A percentile compares a stretch with the other conserved stretches of the same genome.
phyloP scores from a whole-genome alignment of 371 early-diverging fungal genomes.

The Coemansia sp. region DNA sequence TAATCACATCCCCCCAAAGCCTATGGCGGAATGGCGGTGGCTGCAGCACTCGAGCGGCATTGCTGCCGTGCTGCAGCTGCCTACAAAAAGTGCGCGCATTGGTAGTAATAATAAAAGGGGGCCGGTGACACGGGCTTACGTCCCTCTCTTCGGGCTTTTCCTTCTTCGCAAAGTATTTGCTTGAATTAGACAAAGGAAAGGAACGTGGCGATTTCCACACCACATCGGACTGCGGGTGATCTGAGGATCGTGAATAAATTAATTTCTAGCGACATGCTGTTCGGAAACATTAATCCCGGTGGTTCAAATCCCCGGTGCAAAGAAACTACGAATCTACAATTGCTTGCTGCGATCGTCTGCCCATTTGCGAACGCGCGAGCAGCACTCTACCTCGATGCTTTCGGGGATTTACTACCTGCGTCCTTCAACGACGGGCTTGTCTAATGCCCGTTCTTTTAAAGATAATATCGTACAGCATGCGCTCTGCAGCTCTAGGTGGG shows the following conservation, averaged over 20 bases:
- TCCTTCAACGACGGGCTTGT: background rate
- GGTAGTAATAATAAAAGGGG: no score
- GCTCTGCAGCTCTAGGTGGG: background rate
- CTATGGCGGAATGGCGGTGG: background rate
- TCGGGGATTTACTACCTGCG: background rate
- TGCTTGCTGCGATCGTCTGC: no score
- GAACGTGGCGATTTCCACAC: no score
- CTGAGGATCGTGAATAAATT: no score
- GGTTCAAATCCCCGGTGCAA: background rate
- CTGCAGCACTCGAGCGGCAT: constrained; percentile 50
- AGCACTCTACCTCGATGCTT: background rate
- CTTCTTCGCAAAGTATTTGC: no score
- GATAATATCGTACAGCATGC: constrained; percentile 2
- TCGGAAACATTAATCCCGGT: no score
- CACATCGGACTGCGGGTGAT: no score
- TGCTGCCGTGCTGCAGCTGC: constrained; percentile 51
- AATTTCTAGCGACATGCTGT: no score
- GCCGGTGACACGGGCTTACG: no score
- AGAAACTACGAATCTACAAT: background rate
- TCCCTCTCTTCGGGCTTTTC: no score
- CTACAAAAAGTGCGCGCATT: constrained; percentile 12
- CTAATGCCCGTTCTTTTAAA: constrained; percentile 1
- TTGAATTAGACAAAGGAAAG: no score
- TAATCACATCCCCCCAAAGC: constrained; percentile 25
- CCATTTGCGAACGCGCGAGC: background rate